These are phyloP conservation scores for Cubamyces lactineus DNA, from an alignment of 768 basidiomycete species.

Conservation along the genomic window DNA sequence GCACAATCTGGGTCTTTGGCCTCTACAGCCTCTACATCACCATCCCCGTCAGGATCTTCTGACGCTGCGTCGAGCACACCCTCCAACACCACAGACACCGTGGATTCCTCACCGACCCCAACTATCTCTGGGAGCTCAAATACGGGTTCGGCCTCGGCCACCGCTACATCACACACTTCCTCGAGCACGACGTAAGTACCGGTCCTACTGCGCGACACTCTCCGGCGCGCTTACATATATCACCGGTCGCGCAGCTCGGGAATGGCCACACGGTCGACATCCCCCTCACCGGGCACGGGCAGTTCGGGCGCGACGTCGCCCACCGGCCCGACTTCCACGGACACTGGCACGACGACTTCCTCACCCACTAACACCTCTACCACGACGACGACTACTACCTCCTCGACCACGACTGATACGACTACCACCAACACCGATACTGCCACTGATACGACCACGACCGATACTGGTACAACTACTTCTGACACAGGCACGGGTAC, in stretches of 20 bases:
- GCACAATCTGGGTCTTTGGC: background rate
- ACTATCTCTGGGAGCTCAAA: slow-evolving; percentile 19
- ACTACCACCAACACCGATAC: slow-evolving; percentile 1
- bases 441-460: slow-evolving; percentile 21
- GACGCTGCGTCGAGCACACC: slow-evolving; percentile 7
- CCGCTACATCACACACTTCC: slow-evolving; percentile 23
- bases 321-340: slow-evolving; percentile 2
- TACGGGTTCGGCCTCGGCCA: background rate
- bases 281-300: background rate
- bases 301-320: background rate
- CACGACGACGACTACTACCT: slow-evolving; percentile 4
- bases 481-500: slow-evolving; percentile 25
- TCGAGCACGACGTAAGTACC: slow-evolving; percentile 1
- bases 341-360: background rate
- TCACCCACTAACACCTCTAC: slow-evolving; percentile 9
- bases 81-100: slow-evolving; percentile 4
- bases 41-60: slow-evolving; percentile 25
- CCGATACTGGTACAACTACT: slow-evolving; percentile 15
- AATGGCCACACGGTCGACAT: slow-evolving; percentile 1
- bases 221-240: background rate
- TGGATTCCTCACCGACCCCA: slow-evolving; percentile 6
- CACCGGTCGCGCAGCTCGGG: background rate
- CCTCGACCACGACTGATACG: slow-evolving; percentile 18
- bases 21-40: slow-evolving; percentile 20
- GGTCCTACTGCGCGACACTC: background rate